Evolutionary conservation across 495 filamentous ascomycete species (phyloP).

Genomic region (Hypoxylon subgilvum): DNA sequence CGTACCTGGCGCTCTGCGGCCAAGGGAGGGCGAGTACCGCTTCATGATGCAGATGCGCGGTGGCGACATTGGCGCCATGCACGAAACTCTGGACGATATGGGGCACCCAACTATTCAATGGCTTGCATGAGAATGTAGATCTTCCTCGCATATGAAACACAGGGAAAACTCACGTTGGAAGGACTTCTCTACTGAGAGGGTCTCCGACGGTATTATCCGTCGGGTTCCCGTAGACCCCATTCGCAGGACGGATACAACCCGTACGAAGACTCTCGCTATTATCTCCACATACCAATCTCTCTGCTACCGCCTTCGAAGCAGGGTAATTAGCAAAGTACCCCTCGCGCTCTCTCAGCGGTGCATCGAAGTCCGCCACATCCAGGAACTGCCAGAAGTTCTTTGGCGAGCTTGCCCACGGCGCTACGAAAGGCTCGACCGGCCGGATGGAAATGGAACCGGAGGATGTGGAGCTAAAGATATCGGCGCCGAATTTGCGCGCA

Average conservation of each 20-base stretch:
- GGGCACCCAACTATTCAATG: constrained; percentile 51
- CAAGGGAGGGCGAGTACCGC: constrained; percentile 39
- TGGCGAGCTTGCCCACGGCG: constrained; percentile 55
- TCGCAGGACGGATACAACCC: constrained; percentile 63
- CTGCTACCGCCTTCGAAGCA: constrained; percentile 59
- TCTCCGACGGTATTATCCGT: constrained; percentile 58
- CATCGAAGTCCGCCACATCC: constrained; percentile 51
- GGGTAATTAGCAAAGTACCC: constrained; percentile 65
- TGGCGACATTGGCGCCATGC: constrained; percentile 62
- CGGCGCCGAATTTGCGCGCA: constrained; percentile 54
- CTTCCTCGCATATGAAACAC: constrained; percentile 31
- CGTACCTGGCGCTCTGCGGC: constrained; percentile 38
- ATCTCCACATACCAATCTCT: constrained; percentile 57
- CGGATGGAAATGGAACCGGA: constrained; percentile 60
- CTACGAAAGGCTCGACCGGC: constrained; percentile 54
- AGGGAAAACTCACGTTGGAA: constrained; percentile 52
- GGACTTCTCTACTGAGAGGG: constrained; percentile 39
- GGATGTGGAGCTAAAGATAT: constrained; percentile 65
- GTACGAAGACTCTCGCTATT: constrained; percentile 56
- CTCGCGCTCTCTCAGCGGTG: constrained; percentile 52
- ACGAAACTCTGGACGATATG: constrained; percentile 62
- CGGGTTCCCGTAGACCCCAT: constrained; percentile 65
- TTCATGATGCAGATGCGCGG: constrained; percentile 66
- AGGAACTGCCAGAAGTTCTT: constrained; percentile 54
- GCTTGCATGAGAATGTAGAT: constrained; percentile 33